Evolutionary conservation across 495 filamentous ascomycete genomes (phyloP), one percentile per base, ranked within the genome.

Genomic region (Tetracladium marchalianum): DNA sequence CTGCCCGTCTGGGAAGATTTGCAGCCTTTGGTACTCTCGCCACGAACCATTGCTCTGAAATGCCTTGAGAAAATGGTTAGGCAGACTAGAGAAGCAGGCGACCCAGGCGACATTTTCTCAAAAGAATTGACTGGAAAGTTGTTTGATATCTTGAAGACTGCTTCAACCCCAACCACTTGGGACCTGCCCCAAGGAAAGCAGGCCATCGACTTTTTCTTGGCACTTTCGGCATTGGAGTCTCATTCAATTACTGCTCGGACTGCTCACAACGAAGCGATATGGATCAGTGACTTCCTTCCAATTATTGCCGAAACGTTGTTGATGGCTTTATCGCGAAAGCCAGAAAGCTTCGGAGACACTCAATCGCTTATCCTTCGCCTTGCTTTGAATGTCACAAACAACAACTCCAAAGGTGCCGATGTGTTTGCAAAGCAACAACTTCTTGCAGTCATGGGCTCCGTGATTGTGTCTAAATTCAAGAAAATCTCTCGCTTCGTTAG

Each of bases 331-430:
- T 41, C 43, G 12, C 34, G 33, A 31, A 52, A 52, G 13, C 10
- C 37, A 9, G 49, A 52, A 10, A 31, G 12, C 0, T 55, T 56
- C 41, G 53, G 47, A 15, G 18, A 19, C 9, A 39, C 41, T 6
- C 52, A 55, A 22, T 11, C 42, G 4, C 42, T 56, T 6, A 51
- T 76, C 41, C 67, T 94, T 39, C 80, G 86, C 44, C 77, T 97
- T 19, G 75, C 81, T 38, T 70, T 96, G 53, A 96, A 96, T 63
- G 66, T 90, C 12, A 92, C 89, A 12, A 95, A 96, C 65, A 86
- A 85, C 54, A 85, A 84, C 46, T 58, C 74, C 1, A 65, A 66
- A 11, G 75, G 85, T 27, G 87, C 84, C 43, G 71, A 78, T 19
- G 55, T 70, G 19, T 84, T 95, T 57, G 74, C 80, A 8, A 72